Evolutionary conservation across 2,329 filamentous ascomycete genomes (phyloP).

Genomic region (Coleophoma crateriformis): DNA sequence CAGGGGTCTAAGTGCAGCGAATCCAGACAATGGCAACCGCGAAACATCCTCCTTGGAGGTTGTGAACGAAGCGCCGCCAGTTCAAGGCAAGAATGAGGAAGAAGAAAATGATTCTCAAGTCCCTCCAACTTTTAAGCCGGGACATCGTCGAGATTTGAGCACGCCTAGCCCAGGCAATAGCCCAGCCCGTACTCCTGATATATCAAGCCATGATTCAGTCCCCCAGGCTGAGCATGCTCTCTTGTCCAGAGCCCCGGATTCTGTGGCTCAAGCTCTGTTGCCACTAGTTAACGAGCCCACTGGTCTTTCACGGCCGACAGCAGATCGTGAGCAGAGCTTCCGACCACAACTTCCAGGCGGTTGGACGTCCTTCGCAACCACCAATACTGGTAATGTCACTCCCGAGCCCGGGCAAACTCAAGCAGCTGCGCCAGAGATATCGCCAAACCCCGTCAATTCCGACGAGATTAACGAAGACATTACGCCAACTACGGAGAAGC

Average conservation of each 20-base stretch:
- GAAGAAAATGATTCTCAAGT: not conserved
- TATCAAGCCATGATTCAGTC: slow-evolving; percentile 35
- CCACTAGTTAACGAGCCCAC: slow-evolving; percentile 5
- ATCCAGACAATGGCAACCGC: slow-evolving; percentile 23
- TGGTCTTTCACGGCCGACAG: slow-evolving; percentile 11
- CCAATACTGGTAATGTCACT: slow-evolving; percentile 1
- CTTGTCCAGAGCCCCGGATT: slow-evolving; percentile 30
- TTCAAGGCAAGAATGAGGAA: not conserved
- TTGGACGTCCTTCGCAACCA: slow-evolving; percentile 25
- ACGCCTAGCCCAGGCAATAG: slow-evolving; percentile 54
- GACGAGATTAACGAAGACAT: slow-evolving; percentile 12
- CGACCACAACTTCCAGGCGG: slow-evolving; percentile 23
- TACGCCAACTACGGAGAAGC: slow-evolving; percentile 19
- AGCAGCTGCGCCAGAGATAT: slow-evolving; percentile 3
- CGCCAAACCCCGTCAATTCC: not conserved
- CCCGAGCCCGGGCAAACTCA: not conserved
- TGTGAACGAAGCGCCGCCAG: slow-evolving; percentile 25
- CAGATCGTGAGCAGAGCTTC: slow-evolving; percentile 21
- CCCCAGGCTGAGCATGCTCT: slow-evolving; percentile 38
- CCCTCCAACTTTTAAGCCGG: slow-evolving; percentile 38
- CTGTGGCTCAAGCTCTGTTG: slow-evolving; percentile 4
- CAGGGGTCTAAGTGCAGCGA: slow-evolving; percentile 38
- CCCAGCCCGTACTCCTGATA: slow-evolving; percentile 51
- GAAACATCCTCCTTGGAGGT: slow-evolving; percentile 46
- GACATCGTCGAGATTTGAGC: slow-evolving; percentile 51